Percentiles rank a stretch among this genome's conserved stretches.
Conservation (phyloP, 2,329 filamentous ascomycete species). For the Cercospora sp. region DNA sequence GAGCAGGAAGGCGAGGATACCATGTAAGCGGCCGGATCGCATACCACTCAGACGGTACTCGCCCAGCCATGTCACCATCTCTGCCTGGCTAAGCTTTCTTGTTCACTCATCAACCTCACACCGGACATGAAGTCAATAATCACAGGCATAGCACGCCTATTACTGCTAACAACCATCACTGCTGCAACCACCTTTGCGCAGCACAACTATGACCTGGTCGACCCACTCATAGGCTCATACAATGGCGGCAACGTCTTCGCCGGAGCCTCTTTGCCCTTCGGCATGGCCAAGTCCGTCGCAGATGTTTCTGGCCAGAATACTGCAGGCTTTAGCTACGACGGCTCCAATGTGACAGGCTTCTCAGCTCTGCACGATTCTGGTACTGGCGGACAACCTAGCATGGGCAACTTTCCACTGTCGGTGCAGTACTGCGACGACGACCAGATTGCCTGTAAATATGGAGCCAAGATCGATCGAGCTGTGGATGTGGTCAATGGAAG, state of each 20-base stretch:
- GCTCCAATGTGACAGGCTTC: constrained; percentile 48
- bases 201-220: constrained; percentile 37
- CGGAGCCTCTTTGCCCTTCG: constrained; percentile 43
- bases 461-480: constrained; percentile 51
- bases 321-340: constrained; percentile 56
- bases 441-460: constrained; percentile 50
- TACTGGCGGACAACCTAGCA: constrained; percentile 42
- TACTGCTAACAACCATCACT: neutral
- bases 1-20: constrained; percentile 2
- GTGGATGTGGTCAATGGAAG: constrained; percentile 53
- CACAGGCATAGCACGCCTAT: neutral
- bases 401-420: constrained; percentile 31
- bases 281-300: constrained; percentile 50
- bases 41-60: neutral
- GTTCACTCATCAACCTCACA: neutral
- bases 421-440: constrained; percentile 26
- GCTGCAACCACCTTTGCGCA: neutral
- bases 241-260: constrained; percentile 47
- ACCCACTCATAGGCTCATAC: constrained; percentile 47
- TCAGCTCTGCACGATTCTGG: constrained; percentile 54
- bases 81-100: neutral
- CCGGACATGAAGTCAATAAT: neutral
- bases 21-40: neutral
- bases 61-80: neutral
- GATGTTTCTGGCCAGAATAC: constrained; percentile 54